These are phyloP conservation scores for Calocera viscosa DNA, from an alignment of 768 basidiomycete species.

Conservation along the genomic window DNA sequence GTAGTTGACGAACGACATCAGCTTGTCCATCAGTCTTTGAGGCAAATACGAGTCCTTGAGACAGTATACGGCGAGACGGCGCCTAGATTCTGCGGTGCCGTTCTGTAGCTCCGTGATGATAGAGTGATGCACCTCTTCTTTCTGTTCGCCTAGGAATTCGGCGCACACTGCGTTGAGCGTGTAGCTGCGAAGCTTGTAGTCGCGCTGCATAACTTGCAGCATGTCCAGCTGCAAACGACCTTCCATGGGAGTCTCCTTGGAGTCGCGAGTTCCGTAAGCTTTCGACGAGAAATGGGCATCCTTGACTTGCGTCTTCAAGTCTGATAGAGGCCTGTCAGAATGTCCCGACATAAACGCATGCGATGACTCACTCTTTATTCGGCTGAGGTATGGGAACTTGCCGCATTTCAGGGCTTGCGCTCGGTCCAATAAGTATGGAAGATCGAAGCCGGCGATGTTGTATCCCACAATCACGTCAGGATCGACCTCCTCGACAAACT, in stretches of 20 bases:
- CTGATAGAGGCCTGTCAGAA: conserved; percentile 32
- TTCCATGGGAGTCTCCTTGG: conserved; percentile 81
- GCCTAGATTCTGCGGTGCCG: conserved; percentile 81
- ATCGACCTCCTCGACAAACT: conserved; percentile 80
- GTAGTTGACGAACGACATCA: conserved; percentile 99
- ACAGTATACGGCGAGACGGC: conserved; percentile 93
- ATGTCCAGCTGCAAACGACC: conserved; percentile 92
- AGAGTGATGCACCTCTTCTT: conserved; percentile 97
- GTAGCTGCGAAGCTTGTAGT: conserved; percentile 93
- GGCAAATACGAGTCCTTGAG: conserved; percentile 98
- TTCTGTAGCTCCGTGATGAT: conserved; percentile 98
- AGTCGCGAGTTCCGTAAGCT: conserved; percentile 93
- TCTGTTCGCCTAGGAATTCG: conserved; percentile 95
- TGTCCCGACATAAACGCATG: no score
- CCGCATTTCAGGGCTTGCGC: conserved; percentile 64
- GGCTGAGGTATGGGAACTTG: conserved; percentile 62
- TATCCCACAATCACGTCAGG: conserved; percentile 96
- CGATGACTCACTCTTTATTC: conserved; percentile 50
- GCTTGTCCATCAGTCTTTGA: conserved; percentile 87
- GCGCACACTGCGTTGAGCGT: conserved; percentile 97
- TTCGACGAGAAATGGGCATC: conserved; percentile 96
- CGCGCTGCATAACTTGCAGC: conserved; percentile 95
- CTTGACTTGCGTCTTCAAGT: conserved; percentile 63
- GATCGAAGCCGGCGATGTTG: conserved; percentile 87
- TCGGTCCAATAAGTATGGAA: conserved; percentile 89